These are phyloP conservation scores for Pholiota microspora DNA, from an alignment of 768 basidiomycete genomes.

Conservation along the genomic window DNA sequence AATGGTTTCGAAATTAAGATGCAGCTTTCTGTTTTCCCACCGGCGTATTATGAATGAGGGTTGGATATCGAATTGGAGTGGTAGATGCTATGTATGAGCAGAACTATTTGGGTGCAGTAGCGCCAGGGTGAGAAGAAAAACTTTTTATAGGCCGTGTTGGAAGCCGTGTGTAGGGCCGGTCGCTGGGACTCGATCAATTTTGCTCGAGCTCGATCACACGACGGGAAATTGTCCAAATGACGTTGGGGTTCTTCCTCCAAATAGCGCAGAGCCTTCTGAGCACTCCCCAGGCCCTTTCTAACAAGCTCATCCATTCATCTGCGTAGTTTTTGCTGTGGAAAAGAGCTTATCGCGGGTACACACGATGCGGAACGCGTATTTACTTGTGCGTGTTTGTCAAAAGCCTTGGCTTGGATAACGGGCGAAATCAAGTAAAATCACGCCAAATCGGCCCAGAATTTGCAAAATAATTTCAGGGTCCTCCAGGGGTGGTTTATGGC, in stretches of 20 bases:
- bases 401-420: background rate
- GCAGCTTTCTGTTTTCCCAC: too few species aligned
- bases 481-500: slow-evolving; percentile 6
- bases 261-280: background rate
- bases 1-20: too few species aligned
- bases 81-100: too few species aligned
- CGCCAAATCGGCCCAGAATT: slow-evolving; percentile 4
- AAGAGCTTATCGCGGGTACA: background rate
- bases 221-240: background rate
- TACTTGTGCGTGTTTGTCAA: slow-evolving; percentile 19
- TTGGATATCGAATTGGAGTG: too few species aligned
- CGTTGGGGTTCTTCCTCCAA: background rate
- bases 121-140: background rate
- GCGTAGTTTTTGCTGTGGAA: background rate
- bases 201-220: background rate
- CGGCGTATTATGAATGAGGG: too few species aligned
- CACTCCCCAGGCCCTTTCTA: background rate
- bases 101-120: too few species aligned
- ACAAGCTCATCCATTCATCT: background rate
- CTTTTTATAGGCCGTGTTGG: slow-evolving; percentile 10
- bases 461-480: slow-evolving; percentile 11
- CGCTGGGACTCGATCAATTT: background rate
- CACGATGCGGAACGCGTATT: background rate
- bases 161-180: slow-evolving; percentile 16
- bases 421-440: background rate